Base-by-base conservation (phyloP, 345 rosid species). In the Aquilaria malaccensis region DNA sequence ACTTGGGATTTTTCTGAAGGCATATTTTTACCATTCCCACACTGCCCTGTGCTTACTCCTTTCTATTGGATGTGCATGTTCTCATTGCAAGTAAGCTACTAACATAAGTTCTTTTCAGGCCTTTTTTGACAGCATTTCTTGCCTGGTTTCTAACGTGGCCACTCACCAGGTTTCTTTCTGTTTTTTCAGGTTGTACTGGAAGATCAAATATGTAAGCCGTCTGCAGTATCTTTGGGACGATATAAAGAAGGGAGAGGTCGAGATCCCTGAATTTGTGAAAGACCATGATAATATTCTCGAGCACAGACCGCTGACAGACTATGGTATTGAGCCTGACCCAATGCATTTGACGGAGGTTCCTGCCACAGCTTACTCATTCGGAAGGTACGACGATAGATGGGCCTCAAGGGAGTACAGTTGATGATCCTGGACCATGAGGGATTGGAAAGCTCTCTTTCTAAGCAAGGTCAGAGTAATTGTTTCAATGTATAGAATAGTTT, bases 271-370 rank as follows among this genome's bases (percentile, higher is more conserved):
- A 59, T 84, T 94, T 75, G 96, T 89, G 33, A 73, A 75, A 30
- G 68, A 65, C 52, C 99, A 84, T 43, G 99, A 94, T 61, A 70
- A 81, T 57, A 76, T 94, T 68, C 95, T 94, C 0, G 96, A 89
- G 82, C 81, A 80, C 74, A 86, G 99, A 68, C 96, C 96, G 9
- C 80, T 94, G 37, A 87, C 88, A 1, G 97, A 89, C 68, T 94
- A 94, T 67, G 99, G 99, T 45, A 89, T 86, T 46, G 99, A 89
- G 81, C 97, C 95, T 0, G 92, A 87, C 74, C 90, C 86, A 47
- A 74, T 83, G 50, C 80, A 82, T 56, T 67, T 89, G 62, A 52
- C 78, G 5, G 96, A 84, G 75, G 72, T 81, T 50, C 88, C 90
- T 2, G 51, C 66, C 59, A 59, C 87, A 60, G 66, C 76, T 13